Base-by-base conservation (phyloP, 2,329 filamentous ascomycete genomes). In the Purpureocillium lavendulum region DNA sequence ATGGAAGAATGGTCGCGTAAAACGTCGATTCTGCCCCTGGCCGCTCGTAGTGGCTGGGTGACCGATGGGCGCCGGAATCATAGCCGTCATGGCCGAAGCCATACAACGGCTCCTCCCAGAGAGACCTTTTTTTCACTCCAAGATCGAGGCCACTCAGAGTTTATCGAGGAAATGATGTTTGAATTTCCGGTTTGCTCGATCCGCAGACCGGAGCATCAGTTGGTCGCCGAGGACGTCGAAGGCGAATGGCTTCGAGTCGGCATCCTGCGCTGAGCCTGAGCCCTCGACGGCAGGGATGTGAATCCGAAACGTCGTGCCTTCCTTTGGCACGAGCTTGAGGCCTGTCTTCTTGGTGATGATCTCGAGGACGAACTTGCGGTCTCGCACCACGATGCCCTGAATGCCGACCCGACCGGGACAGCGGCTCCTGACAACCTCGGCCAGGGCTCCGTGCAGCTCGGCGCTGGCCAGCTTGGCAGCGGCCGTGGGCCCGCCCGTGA, bases 161-260 rank as follows among this genome's bases (percentile, higher is more conserved):
- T 85, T 80, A 36, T 80, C 73, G 46, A 88, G 69, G 53, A 86
- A 87, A 57, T 90, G 88, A 56, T 77, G 72, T 64, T 92, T 95
- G 64, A 94, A 94, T 65, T 95, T 97, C 65, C 80, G 87, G 52
- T 84, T 94, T 36, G 88, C 87, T 16, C 92, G 71, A 57, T 97
- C 90, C 13, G 84, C 80, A 3, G 90, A 81, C 10, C 88, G 74
- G 48, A 82, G 78, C 69, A 87, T 79, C 54, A 97, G 89, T 56
- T 94, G 87, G 51, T 87, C 84, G 3, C 92, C 92, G 47, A 90
- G 75, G 2, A 97, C 68, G 58, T 97, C 90, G 52, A 96, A 92
- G 0, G 81, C 72, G 53, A 96, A 69, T 3, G 39, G 37, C 14
- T 29, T 53, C 36, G 53, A 48, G 31, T 50, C 43, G 11, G 38